These are phyloP conservation scores for Ascochyta lentis DNA, from an alignment of 2,329 filamentous ascomycete species.

Conservation along the genomic window DNA sequence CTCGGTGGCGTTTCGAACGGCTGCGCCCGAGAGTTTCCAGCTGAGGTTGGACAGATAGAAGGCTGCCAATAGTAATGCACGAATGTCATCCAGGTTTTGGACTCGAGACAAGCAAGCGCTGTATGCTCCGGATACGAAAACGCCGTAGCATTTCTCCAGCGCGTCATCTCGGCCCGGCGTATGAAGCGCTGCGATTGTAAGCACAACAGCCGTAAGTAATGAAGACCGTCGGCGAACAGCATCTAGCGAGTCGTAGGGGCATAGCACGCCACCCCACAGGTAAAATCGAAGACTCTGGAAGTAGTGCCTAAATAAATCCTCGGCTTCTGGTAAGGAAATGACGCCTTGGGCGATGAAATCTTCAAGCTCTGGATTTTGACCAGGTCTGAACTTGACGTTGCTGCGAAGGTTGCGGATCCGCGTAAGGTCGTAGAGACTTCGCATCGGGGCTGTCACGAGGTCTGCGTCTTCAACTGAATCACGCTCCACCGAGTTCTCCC, in stretches of 20 bases:
- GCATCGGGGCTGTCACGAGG: constrained; percentile 44
- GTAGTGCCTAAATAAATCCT: constrained; percentile 40
- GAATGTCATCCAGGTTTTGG: constrained; percentile 49
- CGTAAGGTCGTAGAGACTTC: constrained; percentile 44
- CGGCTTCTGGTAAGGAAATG: constrained; percentile 34
- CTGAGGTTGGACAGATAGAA: constrained; percentile 52
- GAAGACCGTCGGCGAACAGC: constrained; percentile 39
- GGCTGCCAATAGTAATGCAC: constrained; percentile 49
- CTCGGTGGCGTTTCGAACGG: constrained; percentile 50
- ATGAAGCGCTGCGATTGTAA: constrained; percentile 41
- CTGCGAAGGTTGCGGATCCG: constrained; percentile 43
- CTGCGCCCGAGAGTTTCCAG: constrained; percentile 50
- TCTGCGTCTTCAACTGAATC: constrained; percentile 35
- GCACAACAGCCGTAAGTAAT: constrained; percentile 41
- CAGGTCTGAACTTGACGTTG: constrained; percentile 31
- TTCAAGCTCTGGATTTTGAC: constrained; percentile 34
- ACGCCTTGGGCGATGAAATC: constrained; percentile 45
- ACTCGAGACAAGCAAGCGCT: constrained; percentile 43
- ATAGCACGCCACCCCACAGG: constrained; percentile 44
- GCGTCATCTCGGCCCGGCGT: constrained; percentile 36
- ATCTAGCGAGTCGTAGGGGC: constrained; percentile 39
- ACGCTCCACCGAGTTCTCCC: constrained; percentile 41
- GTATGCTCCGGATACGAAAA: constrained; percentile 43
- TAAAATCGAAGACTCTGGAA: constrained; percentile 41
- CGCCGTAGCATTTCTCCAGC: constrained; percentile 42